Evolutionary conservation across 2,329 filamentous ascomycete genomes (phyloP).

Genomic region (Talaromyces sp.): DNA sequence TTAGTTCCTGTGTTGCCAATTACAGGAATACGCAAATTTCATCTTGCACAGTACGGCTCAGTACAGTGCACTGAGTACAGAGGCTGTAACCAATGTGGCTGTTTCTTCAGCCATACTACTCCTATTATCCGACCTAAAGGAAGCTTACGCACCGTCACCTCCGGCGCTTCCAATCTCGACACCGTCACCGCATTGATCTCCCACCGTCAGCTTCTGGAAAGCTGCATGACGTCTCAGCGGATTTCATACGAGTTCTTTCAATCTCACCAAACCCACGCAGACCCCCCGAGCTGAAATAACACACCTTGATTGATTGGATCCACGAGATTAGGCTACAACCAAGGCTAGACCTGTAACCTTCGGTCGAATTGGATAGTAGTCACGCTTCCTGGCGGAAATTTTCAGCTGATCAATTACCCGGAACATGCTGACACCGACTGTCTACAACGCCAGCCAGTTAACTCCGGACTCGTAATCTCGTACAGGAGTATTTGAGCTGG

Average conservation of each 20-base stretch:
- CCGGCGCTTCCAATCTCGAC: background rate
- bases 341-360: background rate
- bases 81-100: background rate
- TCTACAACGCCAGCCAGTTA: too few species aligned
- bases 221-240: background rate
- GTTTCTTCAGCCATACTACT: background rate
- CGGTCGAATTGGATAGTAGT: background rate
- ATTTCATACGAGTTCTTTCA: background rate
- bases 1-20: background rate
- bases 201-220: background rate
- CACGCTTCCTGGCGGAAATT: background rate
- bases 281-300: background rate
- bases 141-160: background rate
- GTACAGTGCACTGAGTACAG: background rate
- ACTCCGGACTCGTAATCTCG: background rate
- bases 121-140: background rate
- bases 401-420: slow-evolving; percentile 1
- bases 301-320: background rate
- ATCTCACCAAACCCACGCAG: background rate
- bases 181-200: background rate
- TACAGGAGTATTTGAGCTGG: background rate
- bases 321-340: background rate
- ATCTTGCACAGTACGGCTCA: background rate
- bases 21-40: background rate
- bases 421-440: background rate